Percentiles rank a stretch among this genome's conserved stretches.
Evolutionary conservation across 202 grass and related monocot species (phyloP).

Genomic region (Musa balbisiana): DNA sequence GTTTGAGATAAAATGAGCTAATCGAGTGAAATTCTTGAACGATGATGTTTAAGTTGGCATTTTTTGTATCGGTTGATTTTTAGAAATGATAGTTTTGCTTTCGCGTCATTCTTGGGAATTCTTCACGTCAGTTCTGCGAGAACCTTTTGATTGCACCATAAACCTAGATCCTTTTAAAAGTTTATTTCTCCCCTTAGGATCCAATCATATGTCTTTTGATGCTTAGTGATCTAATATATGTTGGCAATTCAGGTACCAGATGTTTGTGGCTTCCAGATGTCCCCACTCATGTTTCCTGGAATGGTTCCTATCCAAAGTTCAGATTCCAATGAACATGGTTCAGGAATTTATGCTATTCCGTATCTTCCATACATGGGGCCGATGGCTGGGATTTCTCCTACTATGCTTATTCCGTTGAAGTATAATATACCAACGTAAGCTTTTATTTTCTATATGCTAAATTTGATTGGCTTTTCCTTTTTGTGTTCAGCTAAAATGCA

Average conservation of each 20-base stretch:
- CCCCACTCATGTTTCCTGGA: conserved; percentile 32
- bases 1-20: too few species aligned
- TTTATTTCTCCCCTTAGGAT: neutral
- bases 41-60: too few species aligned
- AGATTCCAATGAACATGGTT: conserved; percentile 52
- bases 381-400: conserved; percentile 37
- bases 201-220: neutral
- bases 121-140: too few species aligned
- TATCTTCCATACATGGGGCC: conserved; percentile 40
- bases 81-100: too few species aligned
- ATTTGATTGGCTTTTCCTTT: neutral
- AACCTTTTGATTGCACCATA: too few species aligned
- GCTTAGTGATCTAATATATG: neutral
- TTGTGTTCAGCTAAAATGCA: neutral
- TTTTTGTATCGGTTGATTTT: too few species aligned
- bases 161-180: too few species aligned
- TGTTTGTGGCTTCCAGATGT: conserved; percentile 30
- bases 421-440: conserved; percentile 77
- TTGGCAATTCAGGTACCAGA: conserved; percentile 4
- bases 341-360: conserved; percentile 83
- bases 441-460: conserved; percentile 7
- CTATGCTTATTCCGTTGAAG: conserved; percentile 51
- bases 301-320: conserved; percentile 31
- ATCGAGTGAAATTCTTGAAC: too few species aligned
- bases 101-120: too few species aligned